Evolutionary conservation across 2,329 filamentous ascomycete species (phyloP).

Genomic region (Lojkania enalia): DNA sequence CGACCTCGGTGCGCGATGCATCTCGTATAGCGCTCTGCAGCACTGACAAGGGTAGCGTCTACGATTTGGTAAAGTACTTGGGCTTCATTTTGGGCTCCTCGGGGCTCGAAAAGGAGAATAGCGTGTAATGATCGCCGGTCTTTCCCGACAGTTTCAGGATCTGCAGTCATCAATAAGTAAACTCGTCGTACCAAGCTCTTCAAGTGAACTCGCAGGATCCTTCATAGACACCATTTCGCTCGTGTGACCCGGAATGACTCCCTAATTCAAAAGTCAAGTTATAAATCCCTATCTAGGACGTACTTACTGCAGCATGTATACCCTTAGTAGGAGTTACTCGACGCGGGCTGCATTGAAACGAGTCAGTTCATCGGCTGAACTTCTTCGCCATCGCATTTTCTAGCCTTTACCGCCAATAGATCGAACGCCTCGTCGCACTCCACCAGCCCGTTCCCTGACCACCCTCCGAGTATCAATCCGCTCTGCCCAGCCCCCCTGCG

Average conservation of each 20-base stretch:
- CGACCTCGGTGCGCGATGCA: too few species aligned
- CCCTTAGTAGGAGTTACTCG: background rate
- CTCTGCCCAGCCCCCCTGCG: background rate
- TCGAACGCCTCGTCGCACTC: background rate
- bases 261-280: background rate
- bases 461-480: background rate
- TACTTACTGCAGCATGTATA: conserved; percentile 9
- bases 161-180: conserved; percentile 6
- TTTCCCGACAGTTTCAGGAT: conserved; percentile 3
- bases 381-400: background rate
- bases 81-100: too few species aligned
- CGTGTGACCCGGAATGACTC: background rate
- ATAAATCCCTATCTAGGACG: background rate
- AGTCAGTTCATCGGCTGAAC: conserved; percentile 2
- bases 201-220: background rate
- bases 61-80: too few species aligned
- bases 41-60: too few species aligned
- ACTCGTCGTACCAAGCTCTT: background rate
- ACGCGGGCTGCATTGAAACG: conserved; percentile 1
- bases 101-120: too few species aligned
- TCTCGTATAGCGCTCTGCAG: too few species aligned
- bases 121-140: too few species aligned
- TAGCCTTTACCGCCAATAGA: background rate
- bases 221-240: background rate
- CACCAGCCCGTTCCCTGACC: background rate